phyloP scores from a whole-genome alignment of 805 yeast genomes.

The Ogataea trehalophila region DNA sequence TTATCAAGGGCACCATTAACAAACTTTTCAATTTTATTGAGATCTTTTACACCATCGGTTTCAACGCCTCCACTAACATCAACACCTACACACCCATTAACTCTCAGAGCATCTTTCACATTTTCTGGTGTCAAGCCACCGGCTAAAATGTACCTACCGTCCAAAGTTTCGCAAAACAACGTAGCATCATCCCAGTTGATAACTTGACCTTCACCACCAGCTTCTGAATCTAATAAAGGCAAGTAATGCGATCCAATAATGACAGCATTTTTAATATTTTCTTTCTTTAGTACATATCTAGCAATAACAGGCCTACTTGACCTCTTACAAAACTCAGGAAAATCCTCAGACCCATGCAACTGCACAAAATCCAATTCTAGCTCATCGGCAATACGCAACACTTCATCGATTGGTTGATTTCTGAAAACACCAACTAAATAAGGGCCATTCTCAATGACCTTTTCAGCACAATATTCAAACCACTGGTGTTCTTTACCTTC shows the following conservation, averaged over 20 bases:
- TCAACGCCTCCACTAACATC: conserved; percentile 98
- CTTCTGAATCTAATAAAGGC: conserved; percentile 77
- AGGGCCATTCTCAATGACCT: conserved; percentile 45
- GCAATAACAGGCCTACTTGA: conserved; percentile 59
- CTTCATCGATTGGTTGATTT: conserved; percentile 68
- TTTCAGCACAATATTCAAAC: conserved; percentile 26
- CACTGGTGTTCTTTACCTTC: conserved; percentile 26
- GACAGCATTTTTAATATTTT: conserved; percentile 24
- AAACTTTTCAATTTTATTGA: conserved; percentile 54
- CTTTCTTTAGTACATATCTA: conserved; percentile 61
- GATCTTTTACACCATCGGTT: conserved; percentile 68
- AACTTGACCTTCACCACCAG: conserved; percentile 87
- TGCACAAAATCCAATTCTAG: conserved; percentile 74
- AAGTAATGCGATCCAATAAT: conserved; percentile 38
- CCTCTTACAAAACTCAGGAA: conserved; percentile 37
- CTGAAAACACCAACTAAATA: conserved; percentile 85
- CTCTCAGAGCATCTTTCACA: conserved; percentile 46
- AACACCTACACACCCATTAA: conserved; percentile 72
- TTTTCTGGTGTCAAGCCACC: conserved; percentile 86
- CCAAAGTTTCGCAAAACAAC: conserved; percentile 28
- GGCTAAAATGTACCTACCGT: conserved; percentile 59
- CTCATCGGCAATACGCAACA: conserved; percentile 38
- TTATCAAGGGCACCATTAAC: conserved; percentile 40
- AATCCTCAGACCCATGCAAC: conserved; percentile 74
- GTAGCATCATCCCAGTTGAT: conserved; percentile 64